Conservation (phyloP, 2,329 filamentous ascomycete genomes). For the Pseudopithomyces maydicus region DNA sequence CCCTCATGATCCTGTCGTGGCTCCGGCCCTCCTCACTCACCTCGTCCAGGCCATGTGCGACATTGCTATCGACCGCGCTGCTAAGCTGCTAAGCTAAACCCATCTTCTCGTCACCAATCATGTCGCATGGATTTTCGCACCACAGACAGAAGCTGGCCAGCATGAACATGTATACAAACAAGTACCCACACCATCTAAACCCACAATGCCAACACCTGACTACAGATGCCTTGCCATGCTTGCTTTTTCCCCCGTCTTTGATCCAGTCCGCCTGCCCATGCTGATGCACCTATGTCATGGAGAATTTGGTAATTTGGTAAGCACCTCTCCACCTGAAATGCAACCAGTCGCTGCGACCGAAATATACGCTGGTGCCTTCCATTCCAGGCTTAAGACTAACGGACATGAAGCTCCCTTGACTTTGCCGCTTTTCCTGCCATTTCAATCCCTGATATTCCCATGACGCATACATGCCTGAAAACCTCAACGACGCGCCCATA, state of each 20-base stretch:
- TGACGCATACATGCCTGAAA: slow-evolving; percentile 20
- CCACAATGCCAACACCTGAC: background rate
- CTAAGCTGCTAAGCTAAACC: slow-evolving; percentile 55
- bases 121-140: background rate
- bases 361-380: background rate
- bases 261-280: background rate
- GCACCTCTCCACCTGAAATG: background rate
- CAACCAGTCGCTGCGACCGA: background rate
- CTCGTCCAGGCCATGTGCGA: slow-evolving; percentile 79
- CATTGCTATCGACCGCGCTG: slow-evolving; percentile 80
- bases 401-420: slow-evolving; percentile 27
- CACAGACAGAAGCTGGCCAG: background rate
- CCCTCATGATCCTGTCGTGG: slow-evolving; percentile 20
- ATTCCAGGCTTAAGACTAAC: slow-evolving; percentile 15
- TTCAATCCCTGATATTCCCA: slow-evolving; percentile 1
- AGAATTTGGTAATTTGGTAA: background rate
- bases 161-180: slow-evolving; percentile 8
- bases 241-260: background rate
- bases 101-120: background rate
- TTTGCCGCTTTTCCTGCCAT: slow-evolving; percentile 19
- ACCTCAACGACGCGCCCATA: slow-evolving; percentile 26
- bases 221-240: background rate
- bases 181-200: slow-evolving; percentile 4
- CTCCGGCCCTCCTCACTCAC: background rate
- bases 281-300: background rate